Evolutionary conservation across 305 asterid species (phyloP).

Genomic region (Rubia balearica): DNA sequence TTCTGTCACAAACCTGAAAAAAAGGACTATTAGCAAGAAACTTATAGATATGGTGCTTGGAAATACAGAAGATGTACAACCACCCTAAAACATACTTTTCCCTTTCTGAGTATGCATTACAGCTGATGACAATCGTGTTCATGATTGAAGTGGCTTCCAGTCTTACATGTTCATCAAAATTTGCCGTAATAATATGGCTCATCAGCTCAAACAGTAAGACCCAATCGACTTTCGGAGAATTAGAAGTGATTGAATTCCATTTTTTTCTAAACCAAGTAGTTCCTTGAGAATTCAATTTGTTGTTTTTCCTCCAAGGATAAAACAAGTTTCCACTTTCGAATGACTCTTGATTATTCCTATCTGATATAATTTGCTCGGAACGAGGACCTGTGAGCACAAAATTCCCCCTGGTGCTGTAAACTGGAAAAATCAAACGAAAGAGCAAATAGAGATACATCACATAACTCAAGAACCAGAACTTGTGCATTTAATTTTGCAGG

Average conservation of each 20-base stretch:
- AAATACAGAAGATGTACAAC: conserved; percentile 15
- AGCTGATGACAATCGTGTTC: conserved; percentile 68
- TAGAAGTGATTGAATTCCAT: conserved; percentile 25
- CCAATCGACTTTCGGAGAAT: conserved; percentile 35
- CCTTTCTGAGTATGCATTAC: conserved; percentile 71
- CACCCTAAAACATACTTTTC: conserved; percentile 47
- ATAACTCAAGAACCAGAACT: conserved; percentile 12
- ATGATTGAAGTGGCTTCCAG: conserved; percentile 67
- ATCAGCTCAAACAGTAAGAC: conserved; percentile 52
- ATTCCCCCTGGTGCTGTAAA: conserved; percentile 70
- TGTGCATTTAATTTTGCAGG: background rate
- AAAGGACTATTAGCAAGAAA: conserved; percentile 22
- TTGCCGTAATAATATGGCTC: conserved; percentile 42
- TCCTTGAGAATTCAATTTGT: conserved; percentile 30
- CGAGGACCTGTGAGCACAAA: conserved; percentile 39
- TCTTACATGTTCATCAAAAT: conserved; percentile 40
- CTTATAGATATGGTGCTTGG: conserved; percentile 13
- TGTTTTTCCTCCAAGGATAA: conserved; percentile 28
- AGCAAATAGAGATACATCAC: conserved; percentile 23
- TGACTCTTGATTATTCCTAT: conserved; percentile 29
- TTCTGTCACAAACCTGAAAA: conserved; percentile 52
- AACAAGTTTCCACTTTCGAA: conserved; percentile 28
- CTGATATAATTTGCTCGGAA: conserved; percentile 21
- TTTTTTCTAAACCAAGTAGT: conserved; percentile 21
- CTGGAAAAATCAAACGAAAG: conserved; percentile 43